phyloP scores from a whole-genome alignment of 495 filamentous ascomycete genomes.

The Tuber calosporum region DNA sequence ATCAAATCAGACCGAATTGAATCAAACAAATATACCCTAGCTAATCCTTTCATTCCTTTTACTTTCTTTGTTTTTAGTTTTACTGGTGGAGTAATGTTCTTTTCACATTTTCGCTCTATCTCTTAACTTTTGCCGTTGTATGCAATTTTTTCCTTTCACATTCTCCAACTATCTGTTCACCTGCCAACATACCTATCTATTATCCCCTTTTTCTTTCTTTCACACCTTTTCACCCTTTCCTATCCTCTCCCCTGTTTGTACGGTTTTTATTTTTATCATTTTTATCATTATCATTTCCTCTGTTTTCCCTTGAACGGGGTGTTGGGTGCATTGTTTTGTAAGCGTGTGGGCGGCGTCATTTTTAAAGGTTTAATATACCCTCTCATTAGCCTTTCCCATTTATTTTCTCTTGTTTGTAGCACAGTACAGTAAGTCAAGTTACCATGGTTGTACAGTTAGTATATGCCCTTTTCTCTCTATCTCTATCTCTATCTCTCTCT shows the following conservation, averaged over 20 bases:
- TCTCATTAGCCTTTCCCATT: neutral
- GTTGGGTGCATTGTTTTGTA: slow-evolving; percentile 2
- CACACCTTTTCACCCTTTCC: too few relatives aligned
- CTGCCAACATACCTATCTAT: neutral
- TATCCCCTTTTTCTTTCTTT: too few relatives aligned
- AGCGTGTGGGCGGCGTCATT: slow-evolving; percentile 6
- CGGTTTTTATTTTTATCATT: neutral
- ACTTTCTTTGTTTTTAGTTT: neutral
- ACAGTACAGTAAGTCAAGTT: neutral
- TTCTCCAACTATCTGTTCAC: neutral
- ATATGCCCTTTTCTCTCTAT: neutral
- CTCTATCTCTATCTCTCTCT: too few relatives aligned
- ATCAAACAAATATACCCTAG: neutral
- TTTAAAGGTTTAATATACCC: slow-evolving; percentile 5
- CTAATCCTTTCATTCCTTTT: neutral
- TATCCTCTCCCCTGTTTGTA: too few relatives aligned
- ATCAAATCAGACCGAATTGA: neutral
- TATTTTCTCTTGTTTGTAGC: neutral
- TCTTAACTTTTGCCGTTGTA: neutral
- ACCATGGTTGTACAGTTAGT: neutral
- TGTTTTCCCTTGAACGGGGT: neutral
- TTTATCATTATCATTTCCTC: neutral
- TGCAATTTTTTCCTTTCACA: neutral
- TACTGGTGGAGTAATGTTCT: neutral
- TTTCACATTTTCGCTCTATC: neutral